These are phyloP conservation scores for Boletus coccyginus DNA, from an alignment of 768 basidiomycete genomes.

Conservation along the genomic window DNA sequence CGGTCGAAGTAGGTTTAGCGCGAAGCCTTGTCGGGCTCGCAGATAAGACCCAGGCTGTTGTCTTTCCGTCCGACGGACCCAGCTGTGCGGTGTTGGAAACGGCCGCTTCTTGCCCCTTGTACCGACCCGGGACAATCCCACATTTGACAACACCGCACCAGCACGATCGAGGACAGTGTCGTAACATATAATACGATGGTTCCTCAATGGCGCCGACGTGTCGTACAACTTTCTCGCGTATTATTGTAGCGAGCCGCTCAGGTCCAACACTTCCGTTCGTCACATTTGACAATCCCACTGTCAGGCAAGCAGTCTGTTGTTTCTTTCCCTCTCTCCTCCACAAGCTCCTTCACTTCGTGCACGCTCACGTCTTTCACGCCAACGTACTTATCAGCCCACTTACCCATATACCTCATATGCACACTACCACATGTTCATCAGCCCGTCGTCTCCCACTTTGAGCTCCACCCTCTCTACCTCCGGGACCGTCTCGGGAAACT, in stretches of 20 bases:
- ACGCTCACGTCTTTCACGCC: conserved; percentile 26
- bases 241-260: conserved; percentile 10
- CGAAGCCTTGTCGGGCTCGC: background rate
- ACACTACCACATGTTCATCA: conserved; percentile 28
- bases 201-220: conserved; percentile 5
- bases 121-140: background rate
- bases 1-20: background rate
- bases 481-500: conserved; percentile 5
- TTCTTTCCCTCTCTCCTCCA: conserved; percentile 11
- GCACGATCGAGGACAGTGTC: conserved; percentile 5
- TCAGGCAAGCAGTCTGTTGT: conserved; percentile 12
- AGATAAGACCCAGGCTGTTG: conserved; percentile 5
- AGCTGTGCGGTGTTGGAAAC: conserved; percentile 18
- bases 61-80: background rate
- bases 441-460: conserved; percentile 17
- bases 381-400: conserved; percentile 11
- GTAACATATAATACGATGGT: conserved; percentile 1
- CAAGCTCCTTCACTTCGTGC: conserved; percentile 12
- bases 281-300: conserved; percentile 4
- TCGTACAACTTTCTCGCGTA: conserved; percentile 20
- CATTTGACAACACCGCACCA: conserved; percentile 10
- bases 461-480: conserved; percentile 12
- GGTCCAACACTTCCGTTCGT: background rate
- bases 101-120: conserved; percentile 7
- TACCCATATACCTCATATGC: conserved; percentile 27